phyloP scores from a whole-genome alignment of 116 monocot species.

The Trichopus zeylanicus region DNA sequence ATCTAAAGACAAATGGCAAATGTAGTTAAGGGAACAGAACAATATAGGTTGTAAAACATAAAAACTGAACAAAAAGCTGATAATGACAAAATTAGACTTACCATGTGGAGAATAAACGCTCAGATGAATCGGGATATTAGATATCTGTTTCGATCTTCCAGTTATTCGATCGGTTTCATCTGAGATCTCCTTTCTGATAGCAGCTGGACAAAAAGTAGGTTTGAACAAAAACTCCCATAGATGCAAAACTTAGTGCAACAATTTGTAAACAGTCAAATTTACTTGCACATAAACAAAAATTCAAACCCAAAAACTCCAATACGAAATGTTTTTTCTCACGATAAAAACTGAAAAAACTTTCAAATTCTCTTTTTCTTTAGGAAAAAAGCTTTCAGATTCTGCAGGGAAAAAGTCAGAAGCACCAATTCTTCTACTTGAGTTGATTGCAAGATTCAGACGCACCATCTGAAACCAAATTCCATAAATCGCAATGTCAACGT shows the following conservation, averaged over 20 bases:
- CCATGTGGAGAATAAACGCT: slow-evolving; percentile 79
- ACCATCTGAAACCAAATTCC: not conserved
- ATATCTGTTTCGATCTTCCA: slow-evolving; percentile 64
- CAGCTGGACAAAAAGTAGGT: slow-evolving; percentile 28
- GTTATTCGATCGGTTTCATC: slow-evolving; percentile 74
- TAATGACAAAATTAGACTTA: slow-evolving; percentile 4
- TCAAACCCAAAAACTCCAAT: too few species aligned
- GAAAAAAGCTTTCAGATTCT: too few species aligned
- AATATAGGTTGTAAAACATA: too few species aligned
- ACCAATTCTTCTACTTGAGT: too few species aligned
- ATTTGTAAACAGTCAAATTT: not conserved
- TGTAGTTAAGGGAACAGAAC: too few species aligned
- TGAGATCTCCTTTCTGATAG: slow-evolving; percentile 56
- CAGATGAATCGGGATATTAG: slow-evolving; percentile 73
- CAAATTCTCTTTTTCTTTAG: too few species aligned
- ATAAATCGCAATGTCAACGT: too few species aligned
- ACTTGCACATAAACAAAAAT: not conserved
- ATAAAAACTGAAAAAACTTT: too few species aligned
- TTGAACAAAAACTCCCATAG: not conserved
- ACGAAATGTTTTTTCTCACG: too few species aligned
- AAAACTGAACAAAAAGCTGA: not conserved
- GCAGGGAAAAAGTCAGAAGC: too few species aligned
- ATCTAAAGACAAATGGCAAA: too few species aligned
- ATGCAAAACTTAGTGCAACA: too few species aligned
- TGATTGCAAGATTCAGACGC: not conserved